Base-by-base conservation (phyloP, 306 rosid species). In the Arachis stenosperma region DNA sequence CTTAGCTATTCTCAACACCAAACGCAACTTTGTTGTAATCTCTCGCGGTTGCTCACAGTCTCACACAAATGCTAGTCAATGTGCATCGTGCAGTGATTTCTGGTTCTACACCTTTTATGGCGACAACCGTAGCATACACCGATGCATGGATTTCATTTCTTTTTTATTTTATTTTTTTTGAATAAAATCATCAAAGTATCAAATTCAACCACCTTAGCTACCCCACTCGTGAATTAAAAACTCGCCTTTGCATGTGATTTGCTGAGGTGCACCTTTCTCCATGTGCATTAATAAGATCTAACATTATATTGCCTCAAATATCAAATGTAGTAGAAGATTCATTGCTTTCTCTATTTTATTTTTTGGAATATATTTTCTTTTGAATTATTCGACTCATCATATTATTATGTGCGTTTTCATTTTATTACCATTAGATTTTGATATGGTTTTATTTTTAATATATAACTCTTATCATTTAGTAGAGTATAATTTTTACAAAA, bases 231-330 rank as follows among this genome's bases (percentile, higher is more conserved):
- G 57, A 65, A 54, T 65, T 43, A 41, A 54, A 54, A 54, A 54
- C 64, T 42, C 14, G 15, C 6, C 3, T 1, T 7, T 75, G 65
- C 79, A 75, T 54, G 79, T 74, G 78, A 74, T 53, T 53, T 53
- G 55, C 15, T 51, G 43, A 22, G 15, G 22, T 40, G 17, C 53
- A 17, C 62, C 40, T 50, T 73, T 73, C 29, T 39, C 58, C n/a
- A 11, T 37, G 69, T 46, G 40, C 46, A n/a, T 17, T 6, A 5
- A 30, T 6, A 5, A 30, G 40, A 43, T 3, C 17, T 12, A 40
- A 11, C 54, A 48, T 48, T 48, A 11, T n/a, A 48, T 48, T 48
- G 54, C 37, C 12, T 50, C 70, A 12, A 17, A 17, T 73, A n/a
- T 37, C 40, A 70, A 11, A 4, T 17, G 4, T 11, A n/a, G 8